Evolutionary conservation across 768 basidiomycete genomes (phyloP).

Genomic region (Xanthoconium stramineum): DNA sequence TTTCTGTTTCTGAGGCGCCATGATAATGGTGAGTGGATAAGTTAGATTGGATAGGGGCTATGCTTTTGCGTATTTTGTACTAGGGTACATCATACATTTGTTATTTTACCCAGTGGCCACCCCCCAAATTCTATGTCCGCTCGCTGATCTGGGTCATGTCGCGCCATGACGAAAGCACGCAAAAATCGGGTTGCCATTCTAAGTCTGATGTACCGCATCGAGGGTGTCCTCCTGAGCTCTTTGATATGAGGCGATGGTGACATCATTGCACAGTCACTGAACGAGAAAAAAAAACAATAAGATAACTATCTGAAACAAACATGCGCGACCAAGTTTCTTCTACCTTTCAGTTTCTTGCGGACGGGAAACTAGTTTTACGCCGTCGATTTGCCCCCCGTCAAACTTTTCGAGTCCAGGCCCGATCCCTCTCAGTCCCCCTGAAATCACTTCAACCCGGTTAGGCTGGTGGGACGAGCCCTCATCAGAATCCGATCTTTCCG

Average conservation of each 20-base stretch:
- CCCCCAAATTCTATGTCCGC: conserved; percentile 29
- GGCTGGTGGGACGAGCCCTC: conserved; percentile 33
- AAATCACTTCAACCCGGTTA: conserved; percentile 40
- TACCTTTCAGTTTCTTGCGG: conserved; percentile 44
- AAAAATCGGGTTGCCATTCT: conserved; percentile 31
- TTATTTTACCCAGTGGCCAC: conserved; percentile 31
- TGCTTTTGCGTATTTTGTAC: conserved; percentile 8
- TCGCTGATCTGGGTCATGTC: conserved; percentile 27
- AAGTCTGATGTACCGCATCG: conserved; percentile 30
- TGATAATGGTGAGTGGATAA: conserved; percentile 14
- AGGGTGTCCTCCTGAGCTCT: conserved; percentile 28
- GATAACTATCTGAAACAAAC: conserved; percentile 24
- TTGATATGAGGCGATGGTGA: conserved; percentile 17
- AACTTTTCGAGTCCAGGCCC: conserved; percentile 40
- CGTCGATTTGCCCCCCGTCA: conserved; percentile 40
- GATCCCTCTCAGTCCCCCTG: conserved; percentile 43
- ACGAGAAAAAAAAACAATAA: conserved; percentile 16
- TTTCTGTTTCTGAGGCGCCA: conserved; percentile 28
- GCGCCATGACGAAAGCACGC: conserved; percentile 29
- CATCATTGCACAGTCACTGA: conserved; percentile 23
- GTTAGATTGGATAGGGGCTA: conserved; percentile 2
- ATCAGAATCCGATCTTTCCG: neutral
- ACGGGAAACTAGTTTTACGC: conserved; percentile 41
- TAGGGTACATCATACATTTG: conserved; percentile 17
- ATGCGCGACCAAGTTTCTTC: conserved; percentile 20